Conservation (phyloP, 2,329 filamentous ascomycete species). For the Seiridium unicorne region DNA sequence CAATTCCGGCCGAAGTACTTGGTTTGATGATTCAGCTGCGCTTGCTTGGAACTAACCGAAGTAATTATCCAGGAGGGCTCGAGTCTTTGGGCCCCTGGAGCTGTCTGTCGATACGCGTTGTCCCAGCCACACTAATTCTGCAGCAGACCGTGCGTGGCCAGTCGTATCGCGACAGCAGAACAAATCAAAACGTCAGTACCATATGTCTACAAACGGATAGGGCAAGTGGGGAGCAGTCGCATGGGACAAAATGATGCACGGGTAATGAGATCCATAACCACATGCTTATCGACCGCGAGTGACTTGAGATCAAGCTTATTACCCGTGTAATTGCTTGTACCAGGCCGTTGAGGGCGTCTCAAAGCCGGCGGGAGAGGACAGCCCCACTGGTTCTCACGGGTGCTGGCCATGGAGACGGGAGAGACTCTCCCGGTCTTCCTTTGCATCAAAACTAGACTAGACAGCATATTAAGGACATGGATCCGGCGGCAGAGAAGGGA, state of each 20-base stretch:
- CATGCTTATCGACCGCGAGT: constrained; percentile 8
- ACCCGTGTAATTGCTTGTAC: constrained; percentile 15
- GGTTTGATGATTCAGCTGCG: no score
- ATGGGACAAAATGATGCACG: constrained; percentile 17
- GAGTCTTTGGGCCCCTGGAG: constrained; percentile 34
- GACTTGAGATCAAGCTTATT: constrained; percentile 18
- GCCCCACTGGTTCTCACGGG: constrained; percentile 28
- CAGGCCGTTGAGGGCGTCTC: constrained; percentile 11
- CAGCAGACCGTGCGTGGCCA: constrained; percentile 32
- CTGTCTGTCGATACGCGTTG: constrained; percentile 27
- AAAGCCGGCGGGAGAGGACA: constrained; percentile 13
- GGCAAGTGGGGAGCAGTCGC: constrained; percentile 22
- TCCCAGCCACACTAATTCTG: constrained; percentile 33
- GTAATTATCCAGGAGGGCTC: constrained; percentile 24
- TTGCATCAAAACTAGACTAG: background rate
- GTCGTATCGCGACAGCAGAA: constrained; percentile 17
- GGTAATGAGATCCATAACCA: constrained; percentile 10
- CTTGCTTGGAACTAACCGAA: background rate
- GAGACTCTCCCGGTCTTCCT: background rate
- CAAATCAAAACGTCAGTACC: constrained; percentile 24
- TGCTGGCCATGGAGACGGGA: background rate
- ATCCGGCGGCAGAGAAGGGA: constrained; percentile 21
- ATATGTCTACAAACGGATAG: constrained; percentile 29
- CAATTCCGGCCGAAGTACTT: no score
- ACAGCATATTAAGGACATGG: background rate